Base-by-base conservation (phyloP, 2,329 filamentous ascomycete genomes). In the Fusarium mundagurra region DNA sequence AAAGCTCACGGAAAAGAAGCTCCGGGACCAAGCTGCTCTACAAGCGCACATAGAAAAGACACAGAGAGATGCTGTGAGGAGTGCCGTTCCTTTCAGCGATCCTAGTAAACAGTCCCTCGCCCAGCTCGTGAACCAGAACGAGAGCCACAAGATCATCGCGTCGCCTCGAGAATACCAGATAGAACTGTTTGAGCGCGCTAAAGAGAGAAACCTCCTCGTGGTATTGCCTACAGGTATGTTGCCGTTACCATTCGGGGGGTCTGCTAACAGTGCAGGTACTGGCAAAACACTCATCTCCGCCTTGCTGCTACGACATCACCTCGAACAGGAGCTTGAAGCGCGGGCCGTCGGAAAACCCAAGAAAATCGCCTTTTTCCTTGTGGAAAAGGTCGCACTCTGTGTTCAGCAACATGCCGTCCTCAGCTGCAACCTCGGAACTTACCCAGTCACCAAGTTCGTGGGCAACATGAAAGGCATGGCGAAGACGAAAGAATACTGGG, bases 211-310 rank as follows among this genome's bases (percentile, higher is more conserved):
- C 79, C 93, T 92, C 13, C 97, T 99, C 75, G 95, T 96, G 2
- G 96, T 99, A 2, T 88, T 98, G 3, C 95, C 97, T 78, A 98
- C 96, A n/a, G 94, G 91, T 91, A 80, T 59, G 57, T 78, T 58
- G 14, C 12, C 22, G 16, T 6, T 11, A 5, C 5, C 2, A 8
- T 11, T 29, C 10, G 16, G 16, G n/a, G 4, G 2, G 11, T 12
- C 36, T 22, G 13, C 61, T 72, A 33, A 76, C 27, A 58, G n/a
- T 22, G 3, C 67, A 92, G 93, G 96, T 18, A 95, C 94, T 8
- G 96, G 96, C 6, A 99, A 99, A 83, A 99, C 96, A 0, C 86
- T 98, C n/a, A 98, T 99, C 76, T 95, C 96, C 0, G 95, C 94
- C 2, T 87, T 98, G 6, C 87, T 99, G 10, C 87, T 98, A 31